Percentiles rank a stretch among this genome's conserved stretches.
phyloP scores from a whole-genome alignment of 2,329 filamentous ascomycete genomes.

The Sporothrix pseudoabietina region DNA sequence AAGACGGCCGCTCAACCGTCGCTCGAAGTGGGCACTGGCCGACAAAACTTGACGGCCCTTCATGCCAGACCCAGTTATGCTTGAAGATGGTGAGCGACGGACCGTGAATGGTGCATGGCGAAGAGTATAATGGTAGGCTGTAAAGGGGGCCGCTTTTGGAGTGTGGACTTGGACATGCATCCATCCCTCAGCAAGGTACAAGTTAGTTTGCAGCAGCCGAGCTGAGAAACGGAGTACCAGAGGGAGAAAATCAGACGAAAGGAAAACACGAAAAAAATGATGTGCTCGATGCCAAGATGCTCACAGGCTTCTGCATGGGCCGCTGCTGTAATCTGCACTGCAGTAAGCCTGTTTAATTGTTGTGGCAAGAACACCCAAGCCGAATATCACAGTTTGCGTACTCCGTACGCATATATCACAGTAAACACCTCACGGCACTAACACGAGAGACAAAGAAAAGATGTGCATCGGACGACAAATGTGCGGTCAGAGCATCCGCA shows the following conservation, averaged over 20 bases:
- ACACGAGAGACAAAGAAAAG: conserved; percentile 13
- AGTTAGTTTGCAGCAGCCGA: not conserved
- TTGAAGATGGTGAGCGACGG: not conserved
- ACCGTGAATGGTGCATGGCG: too few species aligned
- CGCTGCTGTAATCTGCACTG: conserved; percentile 8
- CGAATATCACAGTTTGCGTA: not conserved
- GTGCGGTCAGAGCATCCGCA: not conserved
- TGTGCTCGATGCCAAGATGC: not conserved
- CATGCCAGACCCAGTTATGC: conserved; percentile 4
- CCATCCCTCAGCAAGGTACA: conserved; percentile 10
- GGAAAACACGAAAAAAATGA: not conserved
- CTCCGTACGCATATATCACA: too few species aligned
- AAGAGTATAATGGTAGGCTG: not conserved
- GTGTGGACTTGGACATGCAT: not conserved
- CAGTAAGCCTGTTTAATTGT: not conserved
- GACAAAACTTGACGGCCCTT: not conserved
- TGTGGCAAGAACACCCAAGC: not conserved
- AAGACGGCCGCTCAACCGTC: not conserved
- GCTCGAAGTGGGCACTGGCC: not conserved
- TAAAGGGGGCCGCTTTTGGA: not conserved
- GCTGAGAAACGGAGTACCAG: not conserved
- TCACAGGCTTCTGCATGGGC: not conserved
- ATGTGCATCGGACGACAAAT: conserved; percentile 13
- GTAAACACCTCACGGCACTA: conserved; percentile 9
- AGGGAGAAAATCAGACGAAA: not conserved